Base-by-base conservation (phyloP, 2,329 filamentous ascomycete species). In the Periconia sp. region DNA sequence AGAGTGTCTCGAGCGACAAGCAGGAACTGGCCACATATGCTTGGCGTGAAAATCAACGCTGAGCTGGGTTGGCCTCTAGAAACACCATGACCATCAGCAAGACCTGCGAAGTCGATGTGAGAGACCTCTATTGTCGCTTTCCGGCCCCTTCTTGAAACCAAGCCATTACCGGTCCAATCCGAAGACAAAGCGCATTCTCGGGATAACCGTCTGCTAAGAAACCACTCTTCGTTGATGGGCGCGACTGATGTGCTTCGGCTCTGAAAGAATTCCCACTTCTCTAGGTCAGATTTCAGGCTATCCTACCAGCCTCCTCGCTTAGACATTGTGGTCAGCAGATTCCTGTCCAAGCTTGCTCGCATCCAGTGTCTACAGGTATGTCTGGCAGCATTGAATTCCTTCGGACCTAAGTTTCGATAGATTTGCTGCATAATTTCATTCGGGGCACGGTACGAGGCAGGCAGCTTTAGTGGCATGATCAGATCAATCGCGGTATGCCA, bases 351-450 rank as follows among this genome's bases (percentile, higher is more conserved):
- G 36, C 82, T 80, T 16, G 75, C 76, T 25, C 75, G 64, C 70
- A 85, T 82, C 84, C 82, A 87, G 24, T 68, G 65, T 32, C 78
- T 76, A 56, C 83, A 87, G 13, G 78, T 78, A 48, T 81, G 78
- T 13, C 84, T 76, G 12, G 83, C 82, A 40, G 80, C 73, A 54
- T 87, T 79, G 60, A 85, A 87, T 52, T 79, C 75, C 17, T 66
- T 63, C 0, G 78, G 78, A 11, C 62, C 53, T 4, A 81, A 61
- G 50, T 73, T 68, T 5, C 48, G 51, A 45, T 74, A 78, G 4
- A 82, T 73, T 5, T 75, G 65, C 31, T 77, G 70, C 1, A 82
- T 36, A 15, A 82, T 72, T 52, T 82, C 80, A 8, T 65, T 54
- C 1, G 79, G 79, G 12, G 74, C 42, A 22, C 56, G 34, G 65